These are phyloP conservation scores for Chrysanthemum seticuspe DNA, from an alignment of 129 eudicot species.

Conservation along the genomic window DNA sequence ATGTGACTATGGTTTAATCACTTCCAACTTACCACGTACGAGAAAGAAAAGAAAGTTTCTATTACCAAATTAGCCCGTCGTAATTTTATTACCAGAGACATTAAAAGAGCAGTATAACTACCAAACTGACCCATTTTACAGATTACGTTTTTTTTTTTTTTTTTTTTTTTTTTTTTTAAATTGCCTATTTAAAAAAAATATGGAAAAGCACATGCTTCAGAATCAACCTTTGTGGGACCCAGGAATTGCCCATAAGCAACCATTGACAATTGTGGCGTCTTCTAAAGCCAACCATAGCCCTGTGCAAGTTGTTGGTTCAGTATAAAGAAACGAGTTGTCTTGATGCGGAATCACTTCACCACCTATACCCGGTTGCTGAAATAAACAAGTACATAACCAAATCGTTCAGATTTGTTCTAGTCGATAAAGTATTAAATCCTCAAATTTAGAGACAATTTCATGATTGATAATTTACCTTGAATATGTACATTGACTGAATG, in stretches of 20 bases:
- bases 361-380: constrained; percentile 97
- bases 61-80: too few relatives aligned
- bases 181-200: background rate
- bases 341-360: constrained; percentile 98
- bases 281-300: constrained; percentile 98
- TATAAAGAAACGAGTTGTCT: constrained; percentile 88
- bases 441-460: background rate
- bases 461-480: constrained; percentile 53
- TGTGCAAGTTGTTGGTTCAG: constrained; percentile 88
- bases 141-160: too few relatives aligned
- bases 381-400: background rate
- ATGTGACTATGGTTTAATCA: too few relatives aligned
- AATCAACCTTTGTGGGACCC: constrained; percentile 84
- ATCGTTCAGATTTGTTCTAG: too few relatives aligned
- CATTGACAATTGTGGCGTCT: constrained; percentile 80
- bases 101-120: too few relatives aligned
- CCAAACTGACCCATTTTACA: too few relatives aligned
- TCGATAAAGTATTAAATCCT: too few relatives aligned
- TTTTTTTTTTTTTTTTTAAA: too few relatives aligned
- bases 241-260: constrained; percentile 99
- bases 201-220: background rate
- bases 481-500: constrained; percentile 97
- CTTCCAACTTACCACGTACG: too few relatives aligned
- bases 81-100: too few relatives aligned
- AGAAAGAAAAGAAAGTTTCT: too few relatives aligned